A percentile compares a stretch with the other conserved stretches of the same genome.
Conservation (phyloP, 1,284 basidiomycete species). For the Megacollybia platyphylla region DNA sequence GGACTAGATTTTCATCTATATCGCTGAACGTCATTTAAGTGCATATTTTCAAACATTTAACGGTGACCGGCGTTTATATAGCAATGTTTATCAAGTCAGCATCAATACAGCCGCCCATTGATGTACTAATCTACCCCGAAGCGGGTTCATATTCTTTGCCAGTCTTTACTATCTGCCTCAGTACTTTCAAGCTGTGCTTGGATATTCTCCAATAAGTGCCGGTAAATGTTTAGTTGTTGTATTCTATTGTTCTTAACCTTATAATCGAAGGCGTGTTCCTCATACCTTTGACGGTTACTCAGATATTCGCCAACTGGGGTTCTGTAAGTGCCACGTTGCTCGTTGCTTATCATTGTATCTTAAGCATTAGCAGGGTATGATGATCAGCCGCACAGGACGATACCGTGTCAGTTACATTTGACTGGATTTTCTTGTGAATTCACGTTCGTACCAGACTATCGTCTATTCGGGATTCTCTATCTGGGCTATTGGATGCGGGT, state of each 20-base stretch:
- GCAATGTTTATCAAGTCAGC: slow-evolving; percentile 54
- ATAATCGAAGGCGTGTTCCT: slow-evolving; percentile 36
- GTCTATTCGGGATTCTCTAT: slow-evolving; percentile 54
- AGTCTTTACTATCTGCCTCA: slow-evolving; percentile 59
- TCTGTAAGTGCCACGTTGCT: slow-evolving; percentile 22
- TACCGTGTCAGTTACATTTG: slow-evolving; percentile 32
- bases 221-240: neutral
- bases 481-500: slow-evolving; percentile 62
- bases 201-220: slow-evolving; percentile 45
- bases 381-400: slow-evolving; percentile 52
- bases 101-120: slow-evolving; percentile 2
- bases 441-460: slow-evolving; percentile 26
- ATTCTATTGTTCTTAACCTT: neutral
- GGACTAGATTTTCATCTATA: neutral
- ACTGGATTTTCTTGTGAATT: neutral
- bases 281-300: slow-evolving; percentile 51
- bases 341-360: neutral
- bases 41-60: slow-evolving; percentile 62
- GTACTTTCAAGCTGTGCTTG: slow-evolving; percentile 63
- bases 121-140: slow-evolving; percentile 9
- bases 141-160: slow-evolving; percentile 48
- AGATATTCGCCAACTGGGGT: slow-evolving; percentile 42
- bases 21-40: slow-evolving; percentile 21
- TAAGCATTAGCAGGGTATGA: slow-evolving; percentile 31
- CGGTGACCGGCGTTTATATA: slow-evolving; percentile 56